Conservation (phyloP, 352 stramenopile genomes). For the Thraustochytrium sp. region DNA sequence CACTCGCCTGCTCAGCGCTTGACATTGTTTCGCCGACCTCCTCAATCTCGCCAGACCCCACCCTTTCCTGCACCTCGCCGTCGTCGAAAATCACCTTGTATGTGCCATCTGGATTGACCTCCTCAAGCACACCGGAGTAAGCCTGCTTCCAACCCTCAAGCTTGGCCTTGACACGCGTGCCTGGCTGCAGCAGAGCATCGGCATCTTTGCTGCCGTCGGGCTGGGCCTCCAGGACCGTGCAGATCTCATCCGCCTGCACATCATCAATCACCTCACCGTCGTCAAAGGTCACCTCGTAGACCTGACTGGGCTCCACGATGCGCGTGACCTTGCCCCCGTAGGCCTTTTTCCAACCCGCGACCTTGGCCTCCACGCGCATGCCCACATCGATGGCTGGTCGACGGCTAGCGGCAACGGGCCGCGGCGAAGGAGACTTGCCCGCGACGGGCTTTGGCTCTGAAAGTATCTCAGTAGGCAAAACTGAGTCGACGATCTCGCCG, state of each 20-base stretch:
- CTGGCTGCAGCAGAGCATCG: too few species aligned
- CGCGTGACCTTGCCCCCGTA: neutral
- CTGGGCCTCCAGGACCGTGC: too few species aligned
- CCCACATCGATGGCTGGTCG: conserved; percentile 4
- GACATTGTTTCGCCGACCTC: neutral
- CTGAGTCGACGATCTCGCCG: neutral
- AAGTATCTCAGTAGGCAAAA: too few species aligned
- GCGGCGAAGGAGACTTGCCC: too few species aligned
- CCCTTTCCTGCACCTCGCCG: neutral
- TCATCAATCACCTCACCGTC: conserved; percentile 21
- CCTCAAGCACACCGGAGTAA: too few species aligned
- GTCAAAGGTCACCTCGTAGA: conserved; percentile 22
- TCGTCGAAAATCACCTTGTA: too few species aligned
- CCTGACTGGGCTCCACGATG: neutral
- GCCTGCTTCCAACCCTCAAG: too few species aligned
- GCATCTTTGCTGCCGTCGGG: too few species aligned
- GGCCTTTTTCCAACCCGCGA: conserved; percentile 1
- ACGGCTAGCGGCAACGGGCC: neutral
- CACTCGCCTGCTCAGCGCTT: neutral
- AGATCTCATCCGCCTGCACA: neutral
- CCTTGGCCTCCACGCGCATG: neutral
- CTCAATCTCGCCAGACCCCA: neutral
- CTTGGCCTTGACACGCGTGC: too few species aligned
- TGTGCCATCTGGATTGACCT: too few species aligned
- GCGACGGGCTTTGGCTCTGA: too few species aligned